Evolutionary conservation across 257 asterid genomes (phyloP).

Genomic region (Capsicum rhomboideum): DNA sequence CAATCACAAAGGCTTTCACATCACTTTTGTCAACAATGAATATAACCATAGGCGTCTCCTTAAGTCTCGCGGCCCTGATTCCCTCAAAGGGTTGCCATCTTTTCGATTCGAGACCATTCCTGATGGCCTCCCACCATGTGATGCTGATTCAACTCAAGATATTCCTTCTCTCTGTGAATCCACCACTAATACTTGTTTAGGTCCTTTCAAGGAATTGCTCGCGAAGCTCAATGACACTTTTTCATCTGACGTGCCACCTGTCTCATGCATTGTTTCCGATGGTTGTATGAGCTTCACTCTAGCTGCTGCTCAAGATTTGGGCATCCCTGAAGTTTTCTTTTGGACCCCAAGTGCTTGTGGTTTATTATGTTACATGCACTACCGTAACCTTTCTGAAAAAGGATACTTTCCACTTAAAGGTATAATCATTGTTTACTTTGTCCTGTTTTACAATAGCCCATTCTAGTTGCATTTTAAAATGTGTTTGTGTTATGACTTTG

Average conservation of each 20-base stretch:
- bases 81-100: not conserved
- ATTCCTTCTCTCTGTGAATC: constrained; percentile 1
- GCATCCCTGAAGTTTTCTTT: constrained; percentile 40
- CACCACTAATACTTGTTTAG: not conserved
- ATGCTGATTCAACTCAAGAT: constrained; percentile 11
- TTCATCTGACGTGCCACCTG: not conserved
- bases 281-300: constrained; percentile 33
- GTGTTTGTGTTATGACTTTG: not conserved
- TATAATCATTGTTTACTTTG: not conserved
- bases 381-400: constrained; percentile 10
- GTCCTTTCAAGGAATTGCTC: constrained; percentile 5
- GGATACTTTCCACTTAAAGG: constrained; percentile 19
- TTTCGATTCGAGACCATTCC: constrained; percentile 7
- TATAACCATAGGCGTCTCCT: constrained; percentile 4
- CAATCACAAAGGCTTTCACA: constrained; percentile 3
- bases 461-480: not conserved
- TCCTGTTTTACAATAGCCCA: not conserved
- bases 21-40: constrained; percentile 8
- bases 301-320: constrained; percentile 41
- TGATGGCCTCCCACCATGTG: constrained; percentile 5
- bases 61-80: not conserved
- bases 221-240: not conserved
- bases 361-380: constrained; percentile 21
- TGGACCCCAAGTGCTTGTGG: constrained; percentile 44
- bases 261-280: constrained; percentile 6